These are phyloP conservation scores for Saraca asoca DNA, from an alignment of 331 rosid species.

Conservation along the genomic window DNA sequence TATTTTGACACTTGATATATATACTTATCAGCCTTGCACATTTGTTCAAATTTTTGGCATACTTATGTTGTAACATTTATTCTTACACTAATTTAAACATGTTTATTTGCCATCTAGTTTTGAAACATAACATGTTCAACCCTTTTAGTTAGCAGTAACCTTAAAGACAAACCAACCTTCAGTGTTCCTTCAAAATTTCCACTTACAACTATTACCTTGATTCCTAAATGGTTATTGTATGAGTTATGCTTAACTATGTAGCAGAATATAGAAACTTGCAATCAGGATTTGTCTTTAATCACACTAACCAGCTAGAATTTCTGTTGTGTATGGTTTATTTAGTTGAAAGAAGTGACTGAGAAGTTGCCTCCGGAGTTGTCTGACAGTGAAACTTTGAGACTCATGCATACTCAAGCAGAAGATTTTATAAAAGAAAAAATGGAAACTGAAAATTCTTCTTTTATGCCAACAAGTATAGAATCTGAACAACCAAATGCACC, in stretches of 20 bases:
- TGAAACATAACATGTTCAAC: neutral
- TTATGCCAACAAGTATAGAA: constrained; percentile 33
- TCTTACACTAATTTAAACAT: no score
- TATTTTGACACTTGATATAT: no score
- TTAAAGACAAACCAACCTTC: neutral
- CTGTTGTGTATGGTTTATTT: constrained; percentile 32
- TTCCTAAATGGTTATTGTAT: neutral
- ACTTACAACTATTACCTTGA: neutral
- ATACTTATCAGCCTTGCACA: no score
- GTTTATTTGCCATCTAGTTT: neutral
- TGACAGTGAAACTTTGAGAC: constrained; percentile 44
- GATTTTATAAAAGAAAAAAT: constrained; percentile 48
- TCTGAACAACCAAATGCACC: constrained; percentile 32
- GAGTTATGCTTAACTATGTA: neutral
- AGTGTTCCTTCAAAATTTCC: neutral
- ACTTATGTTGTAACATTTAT: no score
- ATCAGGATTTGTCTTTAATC: constrained; percentile 1
- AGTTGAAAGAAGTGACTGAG: constrained; percentile 61
- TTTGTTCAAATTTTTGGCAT: no score
- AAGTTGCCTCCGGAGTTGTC: constrained; percentile 55
- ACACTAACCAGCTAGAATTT: constrained; percentile 27
- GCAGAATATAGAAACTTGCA: neutral
- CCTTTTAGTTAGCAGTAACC: neutral
- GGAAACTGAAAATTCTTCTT: constrained; percentile 38
- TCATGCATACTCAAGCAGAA: constrained; percentile 51